Evolutionary conservation across 441 rosid genomes (phyloP), one percentile per base, ranked within the genome.

Genomic region (Adansonia gregorii): DNA sequence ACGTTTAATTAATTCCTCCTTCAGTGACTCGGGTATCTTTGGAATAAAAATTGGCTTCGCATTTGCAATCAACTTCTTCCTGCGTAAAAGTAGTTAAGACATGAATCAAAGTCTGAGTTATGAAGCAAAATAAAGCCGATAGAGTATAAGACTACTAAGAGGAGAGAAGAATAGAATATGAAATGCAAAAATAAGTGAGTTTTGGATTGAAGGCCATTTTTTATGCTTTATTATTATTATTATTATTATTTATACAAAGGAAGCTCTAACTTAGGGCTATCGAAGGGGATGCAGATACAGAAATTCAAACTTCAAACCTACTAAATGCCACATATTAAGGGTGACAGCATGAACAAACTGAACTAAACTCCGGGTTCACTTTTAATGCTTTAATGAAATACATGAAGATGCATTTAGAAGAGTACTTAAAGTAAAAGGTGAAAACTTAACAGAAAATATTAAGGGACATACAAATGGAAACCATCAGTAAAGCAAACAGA

Each of bases 21-120:
- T 96, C 83, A 96, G 70, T 22, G 90, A 83, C 70, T 89, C 92
- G 0, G 99, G 99, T 63, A 96, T 86, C 82, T 88, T 83, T 4
- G 93, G 78, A 74, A 78, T 85, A 54, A 86, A 87, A 12, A 81
- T 78, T 70, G 85, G 55, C 82, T 85, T 89, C 83, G 93, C 98
- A 78, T 91, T 93, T 68, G 79, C 85, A 22, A 90, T 87, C 89
- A 96, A 81, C 83, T 74, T 75, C 83, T 87, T 88, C 93, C 98
- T 94, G 90, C 89, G 86, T 70, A 77, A 15, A 64, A 52, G 20
- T 59, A 4, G 70, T 24, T 19, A 48, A 22, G 72, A 58, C 39
- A 72, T 46, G 60, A 63, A 58, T 61, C 54, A 46, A 41, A 48
- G 59, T n/a, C 19, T 56, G 8, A 43, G 11, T 11, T 6, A 56